phyloP scores from a whole-genome alignment of 805 yeast genomes.

The Saccharomycopsis vini region DNA sequence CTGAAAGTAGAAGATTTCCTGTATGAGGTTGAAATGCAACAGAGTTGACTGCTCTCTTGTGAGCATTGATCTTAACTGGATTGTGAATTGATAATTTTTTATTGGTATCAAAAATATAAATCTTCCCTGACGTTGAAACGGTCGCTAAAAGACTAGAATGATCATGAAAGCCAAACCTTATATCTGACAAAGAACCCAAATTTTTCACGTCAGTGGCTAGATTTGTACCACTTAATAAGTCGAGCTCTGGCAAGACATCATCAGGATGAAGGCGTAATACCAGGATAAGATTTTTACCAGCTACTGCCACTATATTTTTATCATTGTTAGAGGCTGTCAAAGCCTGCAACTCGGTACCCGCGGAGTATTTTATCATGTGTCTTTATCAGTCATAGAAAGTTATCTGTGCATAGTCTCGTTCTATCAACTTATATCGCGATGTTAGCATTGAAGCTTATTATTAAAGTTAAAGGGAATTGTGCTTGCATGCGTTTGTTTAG shows the following conservation, averaged over 20 bases:
- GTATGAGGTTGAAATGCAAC: conserved; percentile 33
- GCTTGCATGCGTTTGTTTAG: no score
- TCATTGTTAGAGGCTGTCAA: conserved; percentile 8
- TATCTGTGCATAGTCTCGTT: no score
- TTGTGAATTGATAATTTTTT: conserved; percentile 26
- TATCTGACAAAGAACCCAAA: conserved; percentile 35
- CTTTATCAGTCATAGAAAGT: no score
- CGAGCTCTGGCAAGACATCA: conserved; percentile 21
- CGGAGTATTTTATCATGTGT: no score
- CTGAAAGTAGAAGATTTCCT: conserved; percentile 38
- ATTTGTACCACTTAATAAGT: conserved; percentile 25
- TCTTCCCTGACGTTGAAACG: conserved; percentile 40
- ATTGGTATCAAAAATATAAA: conserved; percentile 27
- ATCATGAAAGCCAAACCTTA: conserved; percentile 34
- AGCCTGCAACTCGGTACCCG: conserved; percentile 13
- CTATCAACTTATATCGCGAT: no score
- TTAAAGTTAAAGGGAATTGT: no score
- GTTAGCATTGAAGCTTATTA: no score
- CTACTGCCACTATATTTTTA: conserved; percentile 27
- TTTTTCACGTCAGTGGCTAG: conserved; percentile 27
- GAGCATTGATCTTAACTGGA: conserved; percentile 30
- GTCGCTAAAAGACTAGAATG: conserved; percentile 34
- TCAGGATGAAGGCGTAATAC: conserved; percentile 27
- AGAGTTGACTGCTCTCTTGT: conserved; percentile 38
- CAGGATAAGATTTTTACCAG: conserved; percentile 36